phyloP scores from a whole-genome alignment of 2,329 filamentous ascomycete species.

The Venturia pyrina region DNA sequence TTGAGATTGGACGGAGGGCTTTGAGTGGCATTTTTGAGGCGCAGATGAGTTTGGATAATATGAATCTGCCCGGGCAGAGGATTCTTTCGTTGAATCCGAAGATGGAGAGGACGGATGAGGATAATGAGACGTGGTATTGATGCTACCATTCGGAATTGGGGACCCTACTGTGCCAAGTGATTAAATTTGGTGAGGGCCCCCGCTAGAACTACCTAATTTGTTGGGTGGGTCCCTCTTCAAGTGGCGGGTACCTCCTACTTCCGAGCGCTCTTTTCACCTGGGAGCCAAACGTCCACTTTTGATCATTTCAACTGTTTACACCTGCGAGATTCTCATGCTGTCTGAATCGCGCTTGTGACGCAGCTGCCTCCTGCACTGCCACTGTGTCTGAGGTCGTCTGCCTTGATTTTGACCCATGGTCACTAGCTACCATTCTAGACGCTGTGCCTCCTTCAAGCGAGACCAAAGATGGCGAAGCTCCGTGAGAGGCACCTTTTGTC shows the following conservation, averaged over 20 bases:
- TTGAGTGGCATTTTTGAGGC: constrained; percentile 51
- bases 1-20: constrained; percentile 41
- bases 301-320: too few relatives aligned
- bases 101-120: constrained; percentile 41
- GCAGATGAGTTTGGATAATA: constrained; percentile 31
- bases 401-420: not conserved
- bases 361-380: not conserved
- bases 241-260: too few relatives aligned
- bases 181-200: too few relatives aligned
- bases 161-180: too few relatives aligned
- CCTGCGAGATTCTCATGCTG: too few relatives aligned
- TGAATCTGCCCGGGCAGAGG: constrained; percentile 47
- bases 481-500: not conserved
- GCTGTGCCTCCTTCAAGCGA: not conserved
- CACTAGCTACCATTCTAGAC: not conserved
- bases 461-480: not conserved
- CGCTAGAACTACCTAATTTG: too few relatives aligned
- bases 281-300: too few relatives aligned
- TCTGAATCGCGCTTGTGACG: too few relatives aligned
- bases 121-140: constrained; percentile 47
- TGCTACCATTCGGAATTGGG: too few relatives aligned
- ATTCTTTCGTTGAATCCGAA: constrained; percentile 50
- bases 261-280: too few relatives aligned
- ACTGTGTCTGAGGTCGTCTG: not conserved
- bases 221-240: too few relatives aligned